Conservation (phyloP, 1,284 basidiomycete genomes). For the Tilletia walkeri region DNA sequence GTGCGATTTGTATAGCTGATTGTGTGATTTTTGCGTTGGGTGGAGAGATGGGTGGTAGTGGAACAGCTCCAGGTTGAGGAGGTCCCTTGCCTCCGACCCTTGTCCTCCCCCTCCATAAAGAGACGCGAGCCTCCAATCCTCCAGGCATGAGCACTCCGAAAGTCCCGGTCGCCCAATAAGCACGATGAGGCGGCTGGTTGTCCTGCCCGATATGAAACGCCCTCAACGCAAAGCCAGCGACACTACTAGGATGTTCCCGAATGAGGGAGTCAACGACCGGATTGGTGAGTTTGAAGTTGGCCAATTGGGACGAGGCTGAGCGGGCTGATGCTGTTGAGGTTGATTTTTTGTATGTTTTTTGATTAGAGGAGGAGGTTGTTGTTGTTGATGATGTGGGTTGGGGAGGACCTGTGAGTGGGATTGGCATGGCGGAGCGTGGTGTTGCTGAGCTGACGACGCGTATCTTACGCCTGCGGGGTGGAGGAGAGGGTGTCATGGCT, state of each 20-base stretch:
- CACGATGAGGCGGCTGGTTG: constrained; percentile 1
- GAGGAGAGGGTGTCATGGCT: too few species aligned
- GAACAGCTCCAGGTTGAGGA: too few species aligned
- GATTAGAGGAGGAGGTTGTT: too few species aligned
- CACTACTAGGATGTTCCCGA: not conserved
- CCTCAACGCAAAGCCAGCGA: not conserved
- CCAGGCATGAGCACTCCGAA: not conserved
- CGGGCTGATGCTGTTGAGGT: not conserved
- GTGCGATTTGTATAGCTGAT: not conserved
- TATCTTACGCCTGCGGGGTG: too few species aligned
- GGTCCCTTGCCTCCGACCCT: too few species aligned
- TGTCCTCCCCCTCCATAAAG: not conserved
- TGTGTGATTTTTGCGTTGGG: not conserved
- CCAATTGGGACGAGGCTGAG: not conserved
- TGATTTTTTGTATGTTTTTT: not conserved
- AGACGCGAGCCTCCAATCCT: not conserved
- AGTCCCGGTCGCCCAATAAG: not conserved
- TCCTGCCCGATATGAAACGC: not conserved
- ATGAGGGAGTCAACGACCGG: not conserved
- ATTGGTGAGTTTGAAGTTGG: not conserved
- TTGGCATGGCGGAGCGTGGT: constrained; percentile 12
- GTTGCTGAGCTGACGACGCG: not conserved
- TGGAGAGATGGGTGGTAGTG: too few species aligned
- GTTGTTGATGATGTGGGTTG: not conserved
- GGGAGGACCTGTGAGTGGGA: not conserved